Evolutionary conservation across 2,329 filamentous ascomycete species (phyloP).

Genomic region (Calycina herbarum): DNA sequence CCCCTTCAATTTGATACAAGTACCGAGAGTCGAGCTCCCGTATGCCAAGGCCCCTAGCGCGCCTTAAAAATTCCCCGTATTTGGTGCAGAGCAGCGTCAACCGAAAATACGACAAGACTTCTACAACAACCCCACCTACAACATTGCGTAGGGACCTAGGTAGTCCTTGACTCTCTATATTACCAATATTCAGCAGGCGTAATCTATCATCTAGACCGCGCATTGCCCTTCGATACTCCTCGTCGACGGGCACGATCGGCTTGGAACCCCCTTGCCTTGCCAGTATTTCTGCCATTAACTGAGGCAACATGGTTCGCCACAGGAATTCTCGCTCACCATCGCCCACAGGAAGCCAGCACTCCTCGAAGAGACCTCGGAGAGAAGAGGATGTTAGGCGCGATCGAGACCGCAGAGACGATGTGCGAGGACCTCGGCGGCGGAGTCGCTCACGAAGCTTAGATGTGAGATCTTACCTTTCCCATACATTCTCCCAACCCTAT

Average conservation of each 20-base stretch:
- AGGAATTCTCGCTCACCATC: constrained; percentile 81
- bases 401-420: constrained; percentile 47
- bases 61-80: no score
- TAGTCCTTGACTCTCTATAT: not conserved
- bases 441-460: constrained; percentile 62
- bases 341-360: constrained; percentile 83
- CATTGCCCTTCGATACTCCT: not conserved
- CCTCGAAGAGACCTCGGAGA: constrained; percentile 58
- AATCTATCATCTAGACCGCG: not conserved
- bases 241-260: not conserved
- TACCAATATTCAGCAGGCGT: not conserved
- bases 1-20: constrained; percentile 6
- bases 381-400: constrained; percentile 51
- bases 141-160: no score
- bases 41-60: no score
- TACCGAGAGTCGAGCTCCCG: constrained; percentile 1
- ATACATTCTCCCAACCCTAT: constrained; percentile 26
- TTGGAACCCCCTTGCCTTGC: constrained; percentile 10
- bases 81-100: no score
- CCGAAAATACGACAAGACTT: no score
- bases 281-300: constrained; percentile 46
- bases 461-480: constrained; percentile 48
- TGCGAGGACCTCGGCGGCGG: constrained; percentile 51
- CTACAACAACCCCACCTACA: no score
- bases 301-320: constrained; percentile 56